Base-by-base conservation (phyloP, 805 yeast species). In the Lipomyces anomalus region DNA sequence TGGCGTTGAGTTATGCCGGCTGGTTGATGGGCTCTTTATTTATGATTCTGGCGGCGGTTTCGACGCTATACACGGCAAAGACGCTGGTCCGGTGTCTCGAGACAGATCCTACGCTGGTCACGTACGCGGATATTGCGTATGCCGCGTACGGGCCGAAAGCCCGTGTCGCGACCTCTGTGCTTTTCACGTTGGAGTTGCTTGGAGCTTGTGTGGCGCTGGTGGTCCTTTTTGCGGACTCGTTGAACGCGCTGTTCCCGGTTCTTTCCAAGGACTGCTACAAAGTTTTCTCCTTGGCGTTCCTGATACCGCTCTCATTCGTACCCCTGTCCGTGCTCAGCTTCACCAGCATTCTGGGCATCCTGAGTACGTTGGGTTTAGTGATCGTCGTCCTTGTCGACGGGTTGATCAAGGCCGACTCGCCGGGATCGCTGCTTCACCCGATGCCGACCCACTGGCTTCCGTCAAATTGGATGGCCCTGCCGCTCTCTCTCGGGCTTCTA, bases 101-200 rank as follows among this genome's bases (percentile, higher is more conserved):
- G 51, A 81, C 87, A 1, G 92, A 87, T 65, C 80, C 76, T 13
- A 80, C 92, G 0, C 66, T 87, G 43, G 79, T 82, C 71, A 84
- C 95, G 0, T 88, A 87, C 62, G 94, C 95, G 0, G 96, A 88
- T 66, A 70, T 88, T 40, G 95, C 94, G 3, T 81, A 77, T 57
- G 84, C 86, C n/a, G 84, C 89, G 0, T 86, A 82, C 60, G 95
- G 95, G 1, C 68, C 82, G 2, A 70, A 69, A 26, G 95, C 92
- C 2, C 75, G 95, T 57, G 69, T 84, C 3, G 62, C 82, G 29
- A 83, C 88, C 26, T 84, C 95, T 1, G 55, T 80, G 11, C 59
- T 87, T 11, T 87, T 88, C 60, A 80, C 90, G 0, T 56, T 84
- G 35, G 96, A 88, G 58, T 70, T 88, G 36, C 55, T 84, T 46